Percentiles rank a stretch among this genome's conserved stretches.
Evolutionary conservation across 2,329 filamentous ascomycete species (phyloP).

Genomic region (Calonectria naviculata): DNA sequence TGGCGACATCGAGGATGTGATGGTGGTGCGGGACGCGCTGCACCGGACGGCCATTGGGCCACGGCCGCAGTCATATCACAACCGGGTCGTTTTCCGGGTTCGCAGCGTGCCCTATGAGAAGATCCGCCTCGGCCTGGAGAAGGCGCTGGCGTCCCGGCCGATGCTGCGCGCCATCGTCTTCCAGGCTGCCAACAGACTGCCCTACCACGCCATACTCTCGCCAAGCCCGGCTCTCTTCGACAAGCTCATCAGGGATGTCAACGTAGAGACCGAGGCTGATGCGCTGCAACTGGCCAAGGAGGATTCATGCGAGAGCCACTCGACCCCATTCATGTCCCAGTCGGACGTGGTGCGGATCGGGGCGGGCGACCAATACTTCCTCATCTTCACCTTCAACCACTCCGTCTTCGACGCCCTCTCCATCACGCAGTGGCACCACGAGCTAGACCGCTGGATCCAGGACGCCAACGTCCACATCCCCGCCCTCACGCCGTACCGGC

Average conservation of each 20-base stretch:
- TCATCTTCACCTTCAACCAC: constrained; percentile 48
- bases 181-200: constrained; percentile 19
- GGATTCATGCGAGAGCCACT: constrained; percentile 25
- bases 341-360: constrained; percentile 37
- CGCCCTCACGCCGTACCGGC: constrained; percentile 40
- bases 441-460: constrained; percentile 45
- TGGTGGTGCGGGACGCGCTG: constrained; percentile 44
- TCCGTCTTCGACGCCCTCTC: constrained; percentile 49
- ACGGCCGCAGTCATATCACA: constrained; percentile 48
- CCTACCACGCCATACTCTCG: constrained; percentile 43
- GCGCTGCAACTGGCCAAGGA: constrained; percentile 28
- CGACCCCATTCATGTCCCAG: constrained; percentile 45
- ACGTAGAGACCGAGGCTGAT: constrained; percentile 34
- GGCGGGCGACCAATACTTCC: constrained; percentile 27
- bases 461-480: constrained; percentile 30
- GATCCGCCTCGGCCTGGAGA: constrained; percentile 42
- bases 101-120: constrained; percentile 27
- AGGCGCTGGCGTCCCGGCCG: constrained; percentile 39
- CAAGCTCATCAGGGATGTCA: constrained; percentile 37
- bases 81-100: constrained; percentile 46
- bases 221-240: constrained; percentile 35
- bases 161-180: constrained; percentile 45
- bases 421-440: constrained; percentile 45
- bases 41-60: constrained; percentile 44
- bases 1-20: constrained; percentile 41